Evolutionary conservation across 2,329 filamentous ascomycete genomes (phyloP).

Genomic region (Boeremia exigua): DNA sequence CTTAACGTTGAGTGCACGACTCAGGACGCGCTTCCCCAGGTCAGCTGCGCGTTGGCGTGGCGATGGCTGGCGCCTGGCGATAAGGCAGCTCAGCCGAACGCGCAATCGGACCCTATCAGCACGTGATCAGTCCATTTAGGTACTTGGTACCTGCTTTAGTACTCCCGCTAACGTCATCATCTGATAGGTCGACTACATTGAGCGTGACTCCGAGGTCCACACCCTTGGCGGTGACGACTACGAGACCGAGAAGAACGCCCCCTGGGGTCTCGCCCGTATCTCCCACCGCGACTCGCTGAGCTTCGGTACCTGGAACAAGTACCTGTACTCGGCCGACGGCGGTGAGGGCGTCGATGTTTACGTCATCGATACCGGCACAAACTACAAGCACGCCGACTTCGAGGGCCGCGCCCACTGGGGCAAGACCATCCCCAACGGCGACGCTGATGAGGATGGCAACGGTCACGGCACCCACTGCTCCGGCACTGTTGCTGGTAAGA

Average conservation of each 20-base stretch:
- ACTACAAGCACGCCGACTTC: constrained; percentile 92
- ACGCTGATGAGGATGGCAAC: constrained; percentile 92
- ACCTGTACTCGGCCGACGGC: constrained; percentile 86
- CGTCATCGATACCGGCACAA: constrained; percentile 97
- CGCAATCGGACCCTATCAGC: constrained; percentile 37
- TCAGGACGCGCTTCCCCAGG: not conserved
- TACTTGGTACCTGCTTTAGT: constrained; percentile 21
- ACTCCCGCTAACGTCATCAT: constrained; percentile 29
- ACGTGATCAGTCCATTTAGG: constrained; percentile 29
- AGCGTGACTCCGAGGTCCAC: constrained; percentile 92
- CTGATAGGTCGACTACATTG: constrained; percentile 88
- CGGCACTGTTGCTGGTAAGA: constrained; percentile 95
- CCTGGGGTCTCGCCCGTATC: constrained; percentile 98
- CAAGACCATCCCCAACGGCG: constrained; percentile 87
- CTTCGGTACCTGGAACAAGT: constrained; percentile 98
- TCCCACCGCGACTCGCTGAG: constrained; percentile 87
- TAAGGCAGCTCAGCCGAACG: constrained; percentile 33
- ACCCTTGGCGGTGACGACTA: constrained; percentile 64
- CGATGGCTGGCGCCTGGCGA: constrained; percentile 25
- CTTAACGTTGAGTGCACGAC: not conserved
- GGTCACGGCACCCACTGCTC: constrained; percentile 99
- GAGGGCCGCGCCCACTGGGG: constrained; percentile 96
- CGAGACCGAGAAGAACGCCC: constrained; percentile 85
- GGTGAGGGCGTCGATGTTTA: constrained; percentile 99
- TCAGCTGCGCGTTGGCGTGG: constrained; percentile 15